phyloP scores from a whole-genome alignment of 2,329 filamentous ascomycete genomes.

The Cladosporium sp. region DNA sequence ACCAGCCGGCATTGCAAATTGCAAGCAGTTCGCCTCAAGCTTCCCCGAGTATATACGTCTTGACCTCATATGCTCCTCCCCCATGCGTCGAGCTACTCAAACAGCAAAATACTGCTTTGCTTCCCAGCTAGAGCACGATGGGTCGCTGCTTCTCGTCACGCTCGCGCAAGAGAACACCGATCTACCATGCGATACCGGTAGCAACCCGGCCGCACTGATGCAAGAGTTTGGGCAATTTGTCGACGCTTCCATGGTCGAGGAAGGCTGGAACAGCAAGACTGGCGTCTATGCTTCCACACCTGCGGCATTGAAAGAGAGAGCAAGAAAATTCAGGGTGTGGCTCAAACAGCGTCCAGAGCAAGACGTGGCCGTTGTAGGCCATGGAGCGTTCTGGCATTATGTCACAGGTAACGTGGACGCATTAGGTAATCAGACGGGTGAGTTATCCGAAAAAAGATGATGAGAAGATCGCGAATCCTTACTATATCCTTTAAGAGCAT shows the following conservation, averaged over 20 bases:
- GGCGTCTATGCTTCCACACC: conserved; percentile 11
- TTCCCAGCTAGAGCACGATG: conserved; percentile 8
- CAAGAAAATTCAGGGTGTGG: not conserved
- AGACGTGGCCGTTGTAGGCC: conserved; percentile 19
- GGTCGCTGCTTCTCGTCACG: conserved; percentile 13
- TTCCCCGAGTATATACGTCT: conserved; percentile 21
- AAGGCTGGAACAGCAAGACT: conserved; percentile 17
- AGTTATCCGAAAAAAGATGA: not conserved
- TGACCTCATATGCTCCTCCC: conserved; percentile 20
- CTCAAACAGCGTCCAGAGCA: conserved; percentile 15
- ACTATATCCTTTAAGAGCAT: not conserved
- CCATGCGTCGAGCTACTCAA: conserved; percentile 22
- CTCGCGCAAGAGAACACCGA: conserved; percentile 18
- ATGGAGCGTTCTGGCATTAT: conserved; percentile 19
- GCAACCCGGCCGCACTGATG: not conserved
- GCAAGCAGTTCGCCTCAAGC: conserved; percentile 12
- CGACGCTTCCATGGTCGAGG: not conserved
- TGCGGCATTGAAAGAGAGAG: not conserved
- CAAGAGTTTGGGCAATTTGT: conserved; percentile 15
- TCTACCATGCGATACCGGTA: conserved; percentile 20
- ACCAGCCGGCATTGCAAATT: conserved; percentile 16
- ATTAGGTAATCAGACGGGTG: conserved; percentile 1
- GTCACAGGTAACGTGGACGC: conserved; percentile 18
- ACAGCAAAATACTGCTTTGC: conserved; percentile 19
- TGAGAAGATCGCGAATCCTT: not conserved